Base-by-base conservation (phyloP, 2,329 filamentous ascomycete species). In the Epichloe bromicola region DNA sequence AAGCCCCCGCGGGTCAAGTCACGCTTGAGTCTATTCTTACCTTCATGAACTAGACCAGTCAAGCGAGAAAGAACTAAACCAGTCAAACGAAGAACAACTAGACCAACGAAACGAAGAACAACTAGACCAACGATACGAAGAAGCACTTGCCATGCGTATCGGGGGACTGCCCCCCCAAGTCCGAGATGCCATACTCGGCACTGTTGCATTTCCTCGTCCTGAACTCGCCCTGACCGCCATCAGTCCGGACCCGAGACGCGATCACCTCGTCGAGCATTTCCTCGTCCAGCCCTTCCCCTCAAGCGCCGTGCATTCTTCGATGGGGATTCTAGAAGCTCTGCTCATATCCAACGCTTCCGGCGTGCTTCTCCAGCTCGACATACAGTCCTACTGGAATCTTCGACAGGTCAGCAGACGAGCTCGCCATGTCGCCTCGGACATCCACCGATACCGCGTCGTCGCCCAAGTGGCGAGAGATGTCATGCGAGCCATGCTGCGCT, bases 311-410 rank as follows among this genome's bases (percentile, higher is more conserved):
- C n/a, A 15, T 30, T 30, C 33, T 17, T 30, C 33, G 3, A 38
- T 49, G 12, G 39, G 48, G n/a, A n/a, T 44, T 44, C 41, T 49
- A 15, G 39, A 49, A 26, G 4, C 23, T 19, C 30, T 49, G 40
- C 40, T 40, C 12, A 37, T 43, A 3, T 15, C 23, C 19, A n/a
- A 23, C 14, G 7, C 43, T 38, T 14, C 37, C n/a, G 20, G 17
- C 12, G 33, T 44, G 38, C 46, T 19, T 41, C 42, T 39, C 36
- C n/a, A 46, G 17, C 36, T 46, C 8, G 49, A 51, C 20, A 41
- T 46, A 15, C 41, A 41, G n/a, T 51, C 49, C n/a, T 51, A 30
- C 34, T 51, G 44, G n/a, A 51, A 40, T 33, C 39, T 51, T 26
- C 49, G 49, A 10, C 49, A 51, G 33, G 44, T 41, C 26, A 51